Evolutionary conservation across 495 filamentous ascomycete genomes (phyloP).

Genomic region (Tuber brumale): DNA sequence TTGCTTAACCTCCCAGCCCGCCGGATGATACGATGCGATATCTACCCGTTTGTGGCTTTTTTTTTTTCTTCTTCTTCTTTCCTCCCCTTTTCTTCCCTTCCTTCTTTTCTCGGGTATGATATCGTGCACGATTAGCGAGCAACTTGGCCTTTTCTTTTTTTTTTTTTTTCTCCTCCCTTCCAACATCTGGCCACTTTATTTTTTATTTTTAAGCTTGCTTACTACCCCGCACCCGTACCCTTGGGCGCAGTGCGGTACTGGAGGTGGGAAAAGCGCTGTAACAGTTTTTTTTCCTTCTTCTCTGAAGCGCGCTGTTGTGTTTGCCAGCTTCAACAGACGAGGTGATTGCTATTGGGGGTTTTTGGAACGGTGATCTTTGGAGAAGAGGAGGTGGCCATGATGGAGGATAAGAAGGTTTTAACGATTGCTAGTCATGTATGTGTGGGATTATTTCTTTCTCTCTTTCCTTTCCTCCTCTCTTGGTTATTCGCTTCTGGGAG

Average conservation of each 20-base stretch:
- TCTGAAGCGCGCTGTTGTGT: background rate
- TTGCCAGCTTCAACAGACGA: background rate
- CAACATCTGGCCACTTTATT: background rate
- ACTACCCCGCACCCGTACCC: background rate
- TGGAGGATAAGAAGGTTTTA: constrained; percentile 52
- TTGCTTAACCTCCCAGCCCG: background rate
- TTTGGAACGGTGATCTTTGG: background rate
- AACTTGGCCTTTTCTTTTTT: background rate
- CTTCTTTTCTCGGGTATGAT: background rate
- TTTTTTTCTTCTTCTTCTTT: background rate
- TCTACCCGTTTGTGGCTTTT: constrained; percentile 1
- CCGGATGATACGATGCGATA: background rate
- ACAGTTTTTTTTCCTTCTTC: background rate
- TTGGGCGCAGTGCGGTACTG: background rate
- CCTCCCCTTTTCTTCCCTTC: background rate
- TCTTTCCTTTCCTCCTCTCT: background rate
- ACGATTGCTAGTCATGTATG: constrained; percentile 97
- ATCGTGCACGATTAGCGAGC: background rate
- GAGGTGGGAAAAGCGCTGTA: background rate
- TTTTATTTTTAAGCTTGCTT: background rate
- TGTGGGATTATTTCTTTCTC: constrained; percentile 11
- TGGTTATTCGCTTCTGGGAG: constrained; percentile 1
- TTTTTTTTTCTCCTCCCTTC: background rate
- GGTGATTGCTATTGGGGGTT: background rate
- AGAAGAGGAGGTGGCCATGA: constrained; percentile 7